Base-by-base conservation (phyloP, 23 red algal species). In the Gracilariopsis chorda region DNA sequence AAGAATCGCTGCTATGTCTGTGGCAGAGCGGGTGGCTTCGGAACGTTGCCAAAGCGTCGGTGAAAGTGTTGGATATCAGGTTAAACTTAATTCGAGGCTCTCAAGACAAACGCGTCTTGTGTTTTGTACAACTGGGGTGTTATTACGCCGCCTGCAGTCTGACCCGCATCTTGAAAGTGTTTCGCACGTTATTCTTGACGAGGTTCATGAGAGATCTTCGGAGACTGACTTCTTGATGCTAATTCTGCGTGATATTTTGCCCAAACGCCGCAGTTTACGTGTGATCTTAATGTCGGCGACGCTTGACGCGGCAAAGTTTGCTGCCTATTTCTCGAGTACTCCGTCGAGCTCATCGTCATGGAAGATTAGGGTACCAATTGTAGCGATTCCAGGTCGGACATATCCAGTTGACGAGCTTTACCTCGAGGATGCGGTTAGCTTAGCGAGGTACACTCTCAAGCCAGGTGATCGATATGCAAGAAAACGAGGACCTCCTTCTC, bases 201-300 rank as follows among this genome's bases (percentile, higher is more conserved):
- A 99, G 60, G 97, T 99, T 37, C 97, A 99, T 85, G 97, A 99
- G 58, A 76, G 97, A n/a, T 88, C 88, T 39, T 61, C 93, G 2
- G 93, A 95, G 28, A 96, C 87, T 34, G 97, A 99, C 77, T 77
- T 99, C 48, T 17, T 99, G 1, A 80, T 95, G 40, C 77, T 93
- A 24, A 52, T 94, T 1, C 56, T 95, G 33, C 82, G 84, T 20
- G 78, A 93, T 42, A 86, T 96, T 28, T 75, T 94, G 51, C 40
- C 71, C 1, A 20, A 14, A 2, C 25, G 81, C 23, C 74, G 74
- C 7, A 39, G 32, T 25, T 27, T 80, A 37, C 80, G 82, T 20
- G 90, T 99, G 27, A 72, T 99, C 34, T 72, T 99, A 7, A 96
- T 96, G 91, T 93, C 87, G 33, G 97, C 97, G 17, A 99, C 97